phyloP scores from a whole-genome alignment of 2,329 filamentous ascomycete species.

The Xylaria sp. region DNA sequence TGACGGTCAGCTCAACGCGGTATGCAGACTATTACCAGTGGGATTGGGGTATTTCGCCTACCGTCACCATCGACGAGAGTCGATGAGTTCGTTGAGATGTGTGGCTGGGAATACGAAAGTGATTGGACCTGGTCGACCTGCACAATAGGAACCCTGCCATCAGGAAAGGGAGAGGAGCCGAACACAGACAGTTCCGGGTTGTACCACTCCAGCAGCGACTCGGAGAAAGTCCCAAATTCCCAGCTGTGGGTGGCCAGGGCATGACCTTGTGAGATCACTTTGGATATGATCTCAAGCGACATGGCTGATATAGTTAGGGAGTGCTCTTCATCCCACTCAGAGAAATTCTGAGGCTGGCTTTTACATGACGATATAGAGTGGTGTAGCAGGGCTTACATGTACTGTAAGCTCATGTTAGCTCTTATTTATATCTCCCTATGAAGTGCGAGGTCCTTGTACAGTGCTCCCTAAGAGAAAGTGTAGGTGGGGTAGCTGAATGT shows the following conservation, averaged over 20 bases:
- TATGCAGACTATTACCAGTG: no score
- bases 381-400: not conserved
- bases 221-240: conserved; percentile 46
- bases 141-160: conserved; percentile 51
- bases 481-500: no score
- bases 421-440: no score
- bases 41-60: conserved; percentile 15
- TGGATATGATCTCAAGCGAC: conserved; percentile 40
- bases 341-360: not conserved
- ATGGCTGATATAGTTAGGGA: not conserved
- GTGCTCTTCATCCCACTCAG: not conserved
- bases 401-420: no score
- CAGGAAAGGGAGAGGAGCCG: conserved; percentile 46
- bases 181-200: conserved; percentile 43
- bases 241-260: conserved; percentile 45
- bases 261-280: conserved; percentile 42
- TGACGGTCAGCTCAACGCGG: conserved; percentile 9
- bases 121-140: conserved; percentile 44
- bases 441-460: no score
- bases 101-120: conserved; percentile 42
- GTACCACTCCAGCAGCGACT: conserved; percentile 45
- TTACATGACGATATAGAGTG: no score
- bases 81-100: conserved; percentile 41
- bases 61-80: conserved; percentile 45
- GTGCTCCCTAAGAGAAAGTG: no score